Conservation (phyloP, 352 stramenopile genomes). For the Phytopythium cucurbitacearum region DNA sequence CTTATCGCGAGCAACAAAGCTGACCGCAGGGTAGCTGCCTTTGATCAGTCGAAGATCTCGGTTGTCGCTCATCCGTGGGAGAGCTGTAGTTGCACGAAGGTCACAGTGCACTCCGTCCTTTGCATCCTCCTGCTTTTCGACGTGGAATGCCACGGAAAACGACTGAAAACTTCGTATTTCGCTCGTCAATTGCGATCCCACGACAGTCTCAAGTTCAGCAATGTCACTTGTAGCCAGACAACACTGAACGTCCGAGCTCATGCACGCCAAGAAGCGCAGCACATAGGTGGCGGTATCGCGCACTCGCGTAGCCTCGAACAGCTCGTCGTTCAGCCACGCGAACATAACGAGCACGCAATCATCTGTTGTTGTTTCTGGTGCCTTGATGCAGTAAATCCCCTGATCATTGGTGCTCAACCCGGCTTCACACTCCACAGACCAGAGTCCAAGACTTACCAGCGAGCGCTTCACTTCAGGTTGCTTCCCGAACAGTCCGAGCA, state of each 20-base stretch:
- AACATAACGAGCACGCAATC: slow-evolving; percentile 41
- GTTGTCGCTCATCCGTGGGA: no score
- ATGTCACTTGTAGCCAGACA: slow-evolving; percentile 42
- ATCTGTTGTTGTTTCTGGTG: background rate
- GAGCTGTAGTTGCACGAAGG: no score
- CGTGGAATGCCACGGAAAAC: slow-evolving; percentile 31
- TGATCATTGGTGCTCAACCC: slow-evolving; percentile 32
- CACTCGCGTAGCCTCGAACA: slow-evolving; percentile 36
- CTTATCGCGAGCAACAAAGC: background rate
- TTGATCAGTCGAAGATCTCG: slow-evolving; percentile 8
- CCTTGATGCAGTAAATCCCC: slow-evolving; percentile 49
- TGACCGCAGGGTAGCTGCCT: slow-evolving; percentile 9
- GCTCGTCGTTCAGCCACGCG: slow-evolving; percentile 42
- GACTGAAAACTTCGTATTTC: slow-evolving; percentile 16
- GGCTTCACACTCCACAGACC: slow-evolving; percentile 37
- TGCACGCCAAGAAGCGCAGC: slow-evolving; percentile 55
- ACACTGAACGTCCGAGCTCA: slow-evolving; percentile 44
- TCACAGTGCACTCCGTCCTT: slow-evolving; percentile 29
- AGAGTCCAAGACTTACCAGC: slow-evolving; percentile 29
- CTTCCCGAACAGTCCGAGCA: slow-evolving; percentile 56
- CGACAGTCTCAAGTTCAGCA: slow-evolving; percentile 14
- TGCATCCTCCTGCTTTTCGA: slow-evolving; percentile 48
- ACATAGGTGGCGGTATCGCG: slow-evolving; percentile 68
- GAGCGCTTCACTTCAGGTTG: slow-evolving; percentile 45
- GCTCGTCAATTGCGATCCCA: slow-evolving; percentile 13